Evolutionary conservation across 306 rosid species (phyloP), one percentile per base, ranked within the genome.

Genomic region (Bauhinia variegata): DNA sequence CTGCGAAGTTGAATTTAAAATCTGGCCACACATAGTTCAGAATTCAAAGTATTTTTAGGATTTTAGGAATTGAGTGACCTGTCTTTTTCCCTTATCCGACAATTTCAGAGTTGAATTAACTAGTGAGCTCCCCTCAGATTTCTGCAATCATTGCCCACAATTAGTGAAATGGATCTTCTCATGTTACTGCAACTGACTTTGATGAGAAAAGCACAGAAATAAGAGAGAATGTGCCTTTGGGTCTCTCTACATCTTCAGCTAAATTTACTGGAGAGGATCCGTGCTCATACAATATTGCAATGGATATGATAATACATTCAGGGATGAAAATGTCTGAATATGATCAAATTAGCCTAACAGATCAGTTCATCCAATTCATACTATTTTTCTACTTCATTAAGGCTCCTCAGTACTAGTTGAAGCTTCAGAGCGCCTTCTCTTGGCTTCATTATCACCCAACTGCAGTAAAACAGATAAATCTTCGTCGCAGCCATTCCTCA

Each of bases 371-470:
- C 54, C 65, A 78, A 68, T 80, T 81, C 23, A 55, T 15, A 57
- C 44, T 68, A 71, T 63, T 43, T 36, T 11, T 49, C 15, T 23
- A n/a, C 44, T 49, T 86, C 82, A 80, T 32, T 86, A 83, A 48
- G 80, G 82, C 65, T 89, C 91, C 79, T 83, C 98, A 13, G 84
- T 42, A 60, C 87, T 82, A 60, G 88, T 84, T 6, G 89, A 88
- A 64, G 91, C 87, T 38, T 88, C 95, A 0, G 89, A 86, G 30
- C 97, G 96, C 76, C 91, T 84, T 78, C 97, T 83, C 86, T 90
- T 93, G 3, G 91, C 95, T 79, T 93, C 99, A 42, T 86, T 87
- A 70, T 93, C 99, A 3, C 99, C 99, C 66, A 93, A 65, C 75
- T 93, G 97, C 82, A 93, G 78, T 0, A 97, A 93, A 73, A 93